Conservation (phyloP, 768 basidiomycete species). For the Stropharia rugosoannulata region DNA sequence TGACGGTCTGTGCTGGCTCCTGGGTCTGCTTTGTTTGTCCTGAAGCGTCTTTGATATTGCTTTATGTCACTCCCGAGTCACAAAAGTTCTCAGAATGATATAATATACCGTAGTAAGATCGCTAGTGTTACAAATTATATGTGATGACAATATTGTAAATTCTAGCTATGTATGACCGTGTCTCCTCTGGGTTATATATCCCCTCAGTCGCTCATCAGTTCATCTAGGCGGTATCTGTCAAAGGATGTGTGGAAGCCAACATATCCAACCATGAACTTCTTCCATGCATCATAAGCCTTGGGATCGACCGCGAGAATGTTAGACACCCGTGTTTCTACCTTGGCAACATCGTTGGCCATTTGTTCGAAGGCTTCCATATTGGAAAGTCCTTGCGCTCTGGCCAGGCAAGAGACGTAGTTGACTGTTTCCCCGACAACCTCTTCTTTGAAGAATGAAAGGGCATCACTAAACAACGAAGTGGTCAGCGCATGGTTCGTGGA, state of each 20-base stretch:
- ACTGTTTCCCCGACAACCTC: slow-evolving; percentile 31
- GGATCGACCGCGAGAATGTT: slow-evolving; percentile 21
- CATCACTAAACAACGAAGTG: slow-evolving; percentile 28
- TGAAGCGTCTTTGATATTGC: too few relatives aligned
- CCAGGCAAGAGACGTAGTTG: slow-evolving; percentile 33
- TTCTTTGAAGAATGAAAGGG: slow-evolving; percentile 42
- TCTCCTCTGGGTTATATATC: too few relatives aligned
- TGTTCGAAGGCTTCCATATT: slow-evolving; percentile 25
- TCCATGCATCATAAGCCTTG: slow-evolving; percentile 10
- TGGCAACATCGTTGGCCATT: slow-evolving; percentile 25
- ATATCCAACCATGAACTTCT: slow-evolving; percentile 25
- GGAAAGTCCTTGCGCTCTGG: slow-evolving; percentile 17
- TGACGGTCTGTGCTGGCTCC: too few relatives aligned
- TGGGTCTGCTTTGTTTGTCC: too few relatives aligned
- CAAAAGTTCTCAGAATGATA: too few relatives aligned
- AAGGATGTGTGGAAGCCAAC: slow-evolving; percentile 25
- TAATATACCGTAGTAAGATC: too few relatives aligned
- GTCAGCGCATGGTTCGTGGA: background rate
- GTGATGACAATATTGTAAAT: too few relatives aligned
- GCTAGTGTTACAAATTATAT: too few relatives aligned
- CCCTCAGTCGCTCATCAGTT: slow-evolving; percentile 5
- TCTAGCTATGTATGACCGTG: too few relatives aligned
- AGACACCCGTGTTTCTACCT: slow-evolving; percentile 2
- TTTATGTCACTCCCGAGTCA: too few relatives aligned
- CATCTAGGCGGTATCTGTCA: slow-evolving; percentile 22